Evolutionary conservation across 2,329 filamentous ascomycete genomes (phyloP), one percentile per base, ranked within the genome.

Genomic region (Paecilomyces fulvus): DNA sequence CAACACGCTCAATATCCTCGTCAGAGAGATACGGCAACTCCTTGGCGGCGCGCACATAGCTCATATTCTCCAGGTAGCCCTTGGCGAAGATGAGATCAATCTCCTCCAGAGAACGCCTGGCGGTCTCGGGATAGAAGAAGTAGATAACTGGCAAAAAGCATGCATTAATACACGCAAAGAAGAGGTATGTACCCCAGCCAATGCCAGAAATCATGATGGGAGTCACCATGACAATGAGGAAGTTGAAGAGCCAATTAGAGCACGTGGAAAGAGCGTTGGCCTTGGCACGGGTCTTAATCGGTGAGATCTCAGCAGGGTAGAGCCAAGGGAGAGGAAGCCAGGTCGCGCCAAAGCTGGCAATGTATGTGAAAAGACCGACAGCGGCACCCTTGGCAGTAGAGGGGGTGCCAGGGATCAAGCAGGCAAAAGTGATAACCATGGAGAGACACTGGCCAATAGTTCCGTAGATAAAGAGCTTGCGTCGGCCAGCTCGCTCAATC

Each of bases 301-400:
- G 77, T 60, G 76, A 78, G 65, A 78, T 72, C 58, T 79, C 79
- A 30, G 78, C 73, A 0, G 76, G 69, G 53, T 69, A 66, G 37
- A 68, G 59, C 83, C 82, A 87, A 0, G 83, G 83, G 21, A 84
- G 75, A 11, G 83, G 81, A 3, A 85, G 65, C 79, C 81, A 84
- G 1, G 81, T 84, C 0, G 83, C 81, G 21, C 82, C 83, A 58
- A 86, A 87, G 54, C 81, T 83, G 2, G 82, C 82, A 58, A 86
- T 86, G 70, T 85, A 87, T 6, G 80, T 79, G 70, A 87, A 87
- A 14, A 86, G 28, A 84, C 64, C 63, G 2, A 66, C 57, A 3
- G 60, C 60, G 9, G 64, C 63, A 49, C 65, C 64, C 51, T 64
- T 65, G 17, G 63, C 61, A 10, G 59, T 49, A 10, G 54, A 51